Evolutionary conservation across 257 asterid species (phyloP).

Genomic region (Penstemon eatonii): DNA sequence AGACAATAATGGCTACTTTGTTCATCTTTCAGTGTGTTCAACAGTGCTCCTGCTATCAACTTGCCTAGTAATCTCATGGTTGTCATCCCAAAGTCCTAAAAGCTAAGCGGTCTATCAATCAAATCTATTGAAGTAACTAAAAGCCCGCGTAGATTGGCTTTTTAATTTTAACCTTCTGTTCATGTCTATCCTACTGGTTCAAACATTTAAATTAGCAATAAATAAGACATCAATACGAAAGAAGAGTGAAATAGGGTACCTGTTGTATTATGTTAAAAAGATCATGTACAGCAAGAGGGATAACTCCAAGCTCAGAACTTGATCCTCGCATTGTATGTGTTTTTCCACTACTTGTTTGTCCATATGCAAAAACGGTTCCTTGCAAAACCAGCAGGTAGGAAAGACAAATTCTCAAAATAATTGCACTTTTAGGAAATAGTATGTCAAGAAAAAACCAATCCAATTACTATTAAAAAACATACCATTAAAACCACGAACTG

Average conservation of each 20-base stretch:
- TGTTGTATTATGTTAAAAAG: constrained; percentile 67
- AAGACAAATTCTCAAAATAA: background rate
- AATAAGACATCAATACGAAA: background rate
- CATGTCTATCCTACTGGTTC: background rate
- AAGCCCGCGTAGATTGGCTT: background rate
- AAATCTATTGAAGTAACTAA: constrained; percentile 2
- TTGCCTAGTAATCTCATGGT: background rate
- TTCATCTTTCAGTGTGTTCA: too few species aligned
- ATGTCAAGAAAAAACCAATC: background rate
- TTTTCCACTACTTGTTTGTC: constrained; percentile 97
- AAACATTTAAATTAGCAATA: constrained; percentile 1
- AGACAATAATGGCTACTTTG: too few species aligned
- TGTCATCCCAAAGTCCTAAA: constrained; percentile 17
- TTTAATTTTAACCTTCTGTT: constrained; percentile 6
- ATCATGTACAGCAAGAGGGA: constrained; percentile 79
- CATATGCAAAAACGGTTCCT: constrained; percentile 99
- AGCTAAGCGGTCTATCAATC: constrained; percentile 2
- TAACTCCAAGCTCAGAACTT: constrained; percentile 83
- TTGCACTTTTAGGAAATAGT: background rate
- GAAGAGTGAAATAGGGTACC: constrained; percentile 38
- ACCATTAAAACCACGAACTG: constrained; percentile 88
- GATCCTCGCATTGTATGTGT: constrained; percentile 98
- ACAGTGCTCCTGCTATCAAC: background rate
- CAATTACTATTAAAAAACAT: background rate
- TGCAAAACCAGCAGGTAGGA: constrained; percentile 19